Evolutionary conservation across 1,139 yeast genomes (phyloP), one percentile per base, ranked within the genome.

Genomic region (Scheffersomyces insectosa): DNA sequence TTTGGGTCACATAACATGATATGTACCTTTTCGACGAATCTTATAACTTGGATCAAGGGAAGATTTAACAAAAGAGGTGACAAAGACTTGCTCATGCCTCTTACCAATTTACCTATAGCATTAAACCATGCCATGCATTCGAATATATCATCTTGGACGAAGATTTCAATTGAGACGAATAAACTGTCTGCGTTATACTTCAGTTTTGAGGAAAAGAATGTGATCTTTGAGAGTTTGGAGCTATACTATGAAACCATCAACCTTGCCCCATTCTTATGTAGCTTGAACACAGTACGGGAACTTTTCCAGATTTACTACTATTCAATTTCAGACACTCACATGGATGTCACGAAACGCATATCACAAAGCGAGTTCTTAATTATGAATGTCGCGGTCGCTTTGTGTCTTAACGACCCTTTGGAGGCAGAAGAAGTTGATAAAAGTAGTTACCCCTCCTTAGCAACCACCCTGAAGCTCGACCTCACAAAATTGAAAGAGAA

Each of bases 341-440:
- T 41, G 6, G 40, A 44, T 32, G 9, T 48, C 36, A 20, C 25
- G 25, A 20, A 3, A 7, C 25, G 25, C 25, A 20, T 20, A 20
- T 20, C 25, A 20, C 25, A 20, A 7, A 32, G 46, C 27, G 59
- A 55, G 9, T 48, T 42, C 11, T 46, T 57, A 36, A 43, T 56
- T n/a, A 56, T 57, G 62, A 51, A 52, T 28, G 32, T 51, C 3
- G 44, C 57, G 2, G 34, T 57, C 14, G 42, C 50, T 1, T 42
- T 55, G 30, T 52, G 57, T 38, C 34, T 47, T 12, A 13, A 34
- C 13, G 40, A 43, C 28, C 32, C 33, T 2, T 23, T 36, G 23
- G 37, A 32, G 11, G 13, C 16, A 4, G 32, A 31, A 3, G 11
- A 12, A 2, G 13, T 36, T 9, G 45, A 40, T 10, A 36, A 34